Conservation (phyloP, 805 yeast species). For the Metschnikowia cubensis region DNA sequence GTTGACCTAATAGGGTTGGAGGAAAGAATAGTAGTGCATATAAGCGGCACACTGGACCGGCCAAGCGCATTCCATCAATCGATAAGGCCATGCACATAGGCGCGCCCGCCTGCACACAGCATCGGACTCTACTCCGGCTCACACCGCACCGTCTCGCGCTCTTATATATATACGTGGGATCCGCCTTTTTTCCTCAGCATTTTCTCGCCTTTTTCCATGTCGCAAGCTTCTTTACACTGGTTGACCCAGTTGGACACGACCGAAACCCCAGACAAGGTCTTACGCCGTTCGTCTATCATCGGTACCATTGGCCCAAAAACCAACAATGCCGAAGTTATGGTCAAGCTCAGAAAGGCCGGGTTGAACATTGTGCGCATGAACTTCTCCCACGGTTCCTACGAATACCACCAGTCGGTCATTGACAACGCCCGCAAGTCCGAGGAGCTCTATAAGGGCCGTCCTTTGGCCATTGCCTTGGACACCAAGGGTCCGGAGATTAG, state of each 20-base stretch:
- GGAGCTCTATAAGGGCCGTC: constrained; percentile 88
- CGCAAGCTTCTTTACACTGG: constrained; percentile 64
- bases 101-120: constrained; percentile 12
- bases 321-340: constrained; percentile 80
- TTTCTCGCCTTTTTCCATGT: constrained; percentile 23
- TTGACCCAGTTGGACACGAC: constrained; percentile 70
- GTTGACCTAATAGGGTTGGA: background rate
- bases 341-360: constrained; percentile 92
- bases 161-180: constrained; percentile 10
- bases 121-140: constrained; percentile 22
- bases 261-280: constrained; percentile 70
- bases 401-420: constrained; percentile 94
- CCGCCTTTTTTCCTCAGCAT: constrained; percentile 9
- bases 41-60: background rate
- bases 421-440: constrained; percentile 96
- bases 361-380: constrained; percentile 97
- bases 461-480: constrained; percentile 96
- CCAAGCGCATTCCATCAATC: background rate
- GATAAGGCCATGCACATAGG: constrained; percentile 1
- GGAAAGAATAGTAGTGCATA: background rate
- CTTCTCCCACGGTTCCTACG: constrained; percentile 97
- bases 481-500: constrained; percentile 99
- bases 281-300: constrained; percentile 93
- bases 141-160: constrained; percentile 23
- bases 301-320: constrained; percentile 99